phyloP scores from a whole-genome alignment of 768 basidiomycete genomes.

The Boletus pseudopeckii region DNA sequence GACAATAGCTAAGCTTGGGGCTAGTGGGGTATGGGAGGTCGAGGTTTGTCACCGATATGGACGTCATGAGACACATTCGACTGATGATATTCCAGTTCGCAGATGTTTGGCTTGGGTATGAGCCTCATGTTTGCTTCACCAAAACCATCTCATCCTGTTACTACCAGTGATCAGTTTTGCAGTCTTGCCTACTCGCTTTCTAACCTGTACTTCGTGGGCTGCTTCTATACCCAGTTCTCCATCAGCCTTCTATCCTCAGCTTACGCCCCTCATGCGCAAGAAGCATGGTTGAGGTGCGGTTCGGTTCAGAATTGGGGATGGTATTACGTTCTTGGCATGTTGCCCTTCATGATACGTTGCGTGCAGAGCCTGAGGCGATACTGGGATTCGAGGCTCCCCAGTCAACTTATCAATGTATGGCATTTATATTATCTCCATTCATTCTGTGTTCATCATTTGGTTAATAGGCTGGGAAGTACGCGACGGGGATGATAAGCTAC shows the following conservation, averaged over 20 bases:
- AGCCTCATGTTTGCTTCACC: background rate
- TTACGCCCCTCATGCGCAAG: slow-evolving; percentile 36
- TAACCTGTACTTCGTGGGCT: slow-evolving; percentile 70
- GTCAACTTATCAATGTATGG: slow-evolving; percentile 86
- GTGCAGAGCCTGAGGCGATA: slow-evolving; percentile 89
- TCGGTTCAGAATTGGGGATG: slow-evolving; percentile 54
- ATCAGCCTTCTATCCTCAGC: slow-evolving; percentile 5
- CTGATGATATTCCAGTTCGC: slow-evolving; percentile 49
- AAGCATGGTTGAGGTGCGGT: slow-evolving; percentile 43
- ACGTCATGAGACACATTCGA: background rate
- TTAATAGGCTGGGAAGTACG: slow-evolving; percentile 81
- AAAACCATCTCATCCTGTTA: slow-evolving; percentile 5
- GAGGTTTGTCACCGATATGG: slow-evolving; percentile 47
- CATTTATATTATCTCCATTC: background rate
- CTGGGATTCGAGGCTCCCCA: slow-evolving; percentile 63
- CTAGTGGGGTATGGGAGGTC: slow-evolving; percentile 68
- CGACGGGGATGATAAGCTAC: slow-evolving; percentile 58
- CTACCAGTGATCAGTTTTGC: slow-evolving; percentile 72
- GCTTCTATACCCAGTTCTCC: slow-evolving; percentile 51
- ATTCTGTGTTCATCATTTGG: background rate
- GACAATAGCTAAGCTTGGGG: slow-evolving; percentile 56
- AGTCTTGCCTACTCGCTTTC: slow-evolving; percentile 74
- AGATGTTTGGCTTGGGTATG: slow-evolving; percentile 88
- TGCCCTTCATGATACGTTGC: slow-evolving; percentile 76
- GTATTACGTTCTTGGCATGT: slow-evolving; percentile 51